These are phyloP conservation scores for Fusarium circinatum DNA, from an alignment of 2,329 filamentous ascomycete genomes.

Conservation along the genomic window DNA sequence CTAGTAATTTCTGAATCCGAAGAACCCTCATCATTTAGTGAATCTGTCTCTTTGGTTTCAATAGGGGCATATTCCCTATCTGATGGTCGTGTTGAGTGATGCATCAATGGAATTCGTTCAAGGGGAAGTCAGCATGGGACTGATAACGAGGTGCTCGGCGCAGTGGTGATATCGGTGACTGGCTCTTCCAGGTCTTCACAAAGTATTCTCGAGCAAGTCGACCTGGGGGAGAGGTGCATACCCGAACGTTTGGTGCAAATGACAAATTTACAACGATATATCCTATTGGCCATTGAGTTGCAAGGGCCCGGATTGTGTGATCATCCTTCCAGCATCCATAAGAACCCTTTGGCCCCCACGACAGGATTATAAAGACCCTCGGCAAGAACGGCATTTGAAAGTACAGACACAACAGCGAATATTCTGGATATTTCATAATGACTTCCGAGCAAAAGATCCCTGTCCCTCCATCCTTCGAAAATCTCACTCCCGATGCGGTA, in stretches of 20 bases:
- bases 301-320: neutral
- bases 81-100: neutral
- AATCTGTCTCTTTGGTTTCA: neutral
- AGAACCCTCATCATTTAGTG: neutral
- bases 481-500: neutral
- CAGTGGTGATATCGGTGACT: no score
- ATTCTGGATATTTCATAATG: neutral
- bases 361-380: neutral
- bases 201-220: accelerated
- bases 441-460: neutral
- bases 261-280: accelerated
- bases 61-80: neutral
- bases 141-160: accelerated
- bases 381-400: neutral
- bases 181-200: neutral
- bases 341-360: neutral
- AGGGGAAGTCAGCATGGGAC: accelerated
- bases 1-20: neutral
- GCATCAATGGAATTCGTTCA: neutral
- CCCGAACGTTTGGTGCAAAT: accelerated
- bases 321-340: neutral
- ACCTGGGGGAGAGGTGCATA: neutral
- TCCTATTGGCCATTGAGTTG: neutral
- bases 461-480: neutral
- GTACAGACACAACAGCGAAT: neutral